phyloP scores from a whole-genome alignment of 2,329 filamentous ascomycete genomes.

The Diaporthe vaccinii region DNA sequence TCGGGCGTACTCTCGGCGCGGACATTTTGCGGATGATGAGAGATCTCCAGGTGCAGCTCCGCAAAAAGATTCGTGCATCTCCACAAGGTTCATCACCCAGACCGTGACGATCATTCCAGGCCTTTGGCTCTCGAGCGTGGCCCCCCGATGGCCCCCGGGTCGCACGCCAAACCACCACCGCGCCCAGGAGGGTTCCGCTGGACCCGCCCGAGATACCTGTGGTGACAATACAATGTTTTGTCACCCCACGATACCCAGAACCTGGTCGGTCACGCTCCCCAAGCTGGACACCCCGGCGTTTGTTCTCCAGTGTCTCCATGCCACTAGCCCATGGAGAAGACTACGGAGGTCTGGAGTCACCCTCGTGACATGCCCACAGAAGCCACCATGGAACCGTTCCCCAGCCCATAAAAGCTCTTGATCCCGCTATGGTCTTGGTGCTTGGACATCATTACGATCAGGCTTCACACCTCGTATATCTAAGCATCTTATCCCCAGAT shows the following conservation, averaged over 20 bases:
- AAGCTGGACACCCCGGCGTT: conserved; percentile 29
- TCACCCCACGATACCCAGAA: conserved; percentile 39
- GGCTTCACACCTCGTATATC: conserved; percentile 36
- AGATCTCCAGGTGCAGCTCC: conserved; percentile 40
- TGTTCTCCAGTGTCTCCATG: conserved; percentile 40
- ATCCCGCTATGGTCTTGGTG: conserved; percentile 17
- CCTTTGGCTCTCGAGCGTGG: conserved; percentile 24
- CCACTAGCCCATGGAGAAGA: conserved; percentile 38
- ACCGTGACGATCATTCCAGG: conserved; percentile 39
- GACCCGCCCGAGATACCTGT: conserved; percentile 26
- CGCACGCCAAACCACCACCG: conserved; percentile 26
- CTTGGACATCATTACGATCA: conserved; percentile 36
- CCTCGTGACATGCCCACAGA: conserved; percentile 37
- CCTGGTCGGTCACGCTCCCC: conserved; percentile 39
- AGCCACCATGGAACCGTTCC: conserved; percentile 36
- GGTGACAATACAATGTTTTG: conserved; percentile 39
- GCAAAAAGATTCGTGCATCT: conserved; percentile 34
- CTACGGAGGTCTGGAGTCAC: conserved; percentile 43
- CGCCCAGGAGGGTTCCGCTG: conserved; percentile 38
- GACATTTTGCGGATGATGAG: conserved; percentile 34
- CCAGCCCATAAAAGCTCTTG: conserved; percentile 38
- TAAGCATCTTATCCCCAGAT: conserved; percentile 14
- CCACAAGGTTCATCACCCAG: conserved; percentile 39
- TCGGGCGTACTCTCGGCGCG: conserved; percentile 42
- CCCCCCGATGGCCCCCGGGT: conserved; percentile 7